Conservation (phyloP, 495 filamentous ascomycete species). For the Penicillium desertorum region DNA sequence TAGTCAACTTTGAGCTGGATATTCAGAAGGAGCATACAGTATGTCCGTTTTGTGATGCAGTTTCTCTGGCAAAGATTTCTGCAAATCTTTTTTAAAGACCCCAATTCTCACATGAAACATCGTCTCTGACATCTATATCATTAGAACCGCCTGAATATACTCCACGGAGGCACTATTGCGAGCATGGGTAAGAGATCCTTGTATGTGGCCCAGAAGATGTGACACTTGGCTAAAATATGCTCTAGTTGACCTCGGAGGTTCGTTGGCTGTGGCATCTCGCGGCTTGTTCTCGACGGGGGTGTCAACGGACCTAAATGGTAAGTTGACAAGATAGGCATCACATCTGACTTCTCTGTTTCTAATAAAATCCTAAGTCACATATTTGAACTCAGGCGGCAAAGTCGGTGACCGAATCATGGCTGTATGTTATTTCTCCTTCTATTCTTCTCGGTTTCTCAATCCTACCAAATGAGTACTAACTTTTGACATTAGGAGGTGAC, state of each 20-base stretch:
- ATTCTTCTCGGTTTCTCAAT: not conserved
- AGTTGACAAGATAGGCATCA: slow-evolving; percentile 15
- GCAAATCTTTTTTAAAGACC: not conserved
- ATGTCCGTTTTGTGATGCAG: slow-evolving; percentile 15
- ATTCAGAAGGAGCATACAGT: slow-evolving; percentile 89
- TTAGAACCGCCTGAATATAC: slow-evolving; percentile 83
- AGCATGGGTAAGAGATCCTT: slow-evolving; percentile 64
- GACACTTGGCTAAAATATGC: slow-evolving; percentile 4
- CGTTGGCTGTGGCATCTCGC: slow-evolving; percentile 86
- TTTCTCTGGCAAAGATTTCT: not conserved
- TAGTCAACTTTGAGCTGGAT: slow-evolving; percentile 82
- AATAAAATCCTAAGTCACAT: slow-evolving; percentile 65
- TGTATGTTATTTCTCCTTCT: slow-evolving; percentile 31
- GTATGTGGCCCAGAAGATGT: not conserved
- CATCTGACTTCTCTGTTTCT: not conserved
- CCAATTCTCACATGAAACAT: not conserved
- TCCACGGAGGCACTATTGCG: slow-evolving; percentile 94
- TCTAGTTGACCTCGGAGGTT: slow-evolving; percentile 86
- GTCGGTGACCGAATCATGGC: slow-evolving; percentile 75
- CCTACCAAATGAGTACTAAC: slow-evolving; percentile 24
- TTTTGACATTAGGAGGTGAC: slow-evolving; percentile 51
- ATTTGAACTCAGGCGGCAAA: slow-evolving; percentile 78
- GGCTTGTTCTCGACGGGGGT: slow-evolving; percentile 89
- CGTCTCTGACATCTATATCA: slow-evolving; percentile 8
- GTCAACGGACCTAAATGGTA: slow-evolving; percentile 88